Evolutionary conservation across 2,329 filamentous ascomycete genomes (phyloP).

Genomic region (Aureobasidium sp.): DNA sequence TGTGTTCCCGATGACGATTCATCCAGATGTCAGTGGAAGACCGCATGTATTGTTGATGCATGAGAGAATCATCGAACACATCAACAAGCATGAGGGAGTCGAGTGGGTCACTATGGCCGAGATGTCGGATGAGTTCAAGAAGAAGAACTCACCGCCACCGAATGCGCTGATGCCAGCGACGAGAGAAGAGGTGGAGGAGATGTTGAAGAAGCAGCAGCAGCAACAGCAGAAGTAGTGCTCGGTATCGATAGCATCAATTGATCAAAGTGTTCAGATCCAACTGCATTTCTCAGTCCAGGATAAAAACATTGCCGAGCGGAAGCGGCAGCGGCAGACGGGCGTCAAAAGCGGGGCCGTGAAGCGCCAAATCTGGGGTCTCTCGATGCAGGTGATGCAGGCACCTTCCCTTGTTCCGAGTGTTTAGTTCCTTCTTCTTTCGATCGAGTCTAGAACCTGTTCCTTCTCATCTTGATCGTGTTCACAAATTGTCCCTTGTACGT

Average conservation of each 20-base stretch:
- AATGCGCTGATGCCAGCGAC: conserved; percentile 67
- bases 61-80: conserved; percentile 63
- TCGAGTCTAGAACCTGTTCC: neutral
- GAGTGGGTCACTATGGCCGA: conserved; percentile 73
- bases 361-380: neutral
- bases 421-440: neutral
- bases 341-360: conserved; percentile 1
- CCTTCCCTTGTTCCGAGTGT: conserved; percentile 11
- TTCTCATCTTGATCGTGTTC: neutral
- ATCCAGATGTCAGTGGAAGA: conserved; percentile 70
- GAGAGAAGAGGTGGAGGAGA: conserved; percentile 56
- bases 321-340: conserved; percentile 1
- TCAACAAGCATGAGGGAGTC: conserved; percentile 67
- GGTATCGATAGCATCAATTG: too few species aligned
- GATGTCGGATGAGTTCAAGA: conserved; percentile 77
- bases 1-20: conserved; percentile 79
- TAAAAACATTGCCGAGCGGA: neutral
- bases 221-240: neutral
- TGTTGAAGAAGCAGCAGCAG: conserved; percentile 24
- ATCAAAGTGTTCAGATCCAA: too few species aligned
- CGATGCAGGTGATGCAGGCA: conserved; percentile 5
- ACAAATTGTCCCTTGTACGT: neutral
- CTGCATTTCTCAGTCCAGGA: neutral
- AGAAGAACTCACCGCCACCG: conserved; percentile 59
- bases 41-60: conserved; percentile 79